phyloP scores from a whole-genome alignment of 23 red algal species.

The Gracilaria caudata region DNA sequence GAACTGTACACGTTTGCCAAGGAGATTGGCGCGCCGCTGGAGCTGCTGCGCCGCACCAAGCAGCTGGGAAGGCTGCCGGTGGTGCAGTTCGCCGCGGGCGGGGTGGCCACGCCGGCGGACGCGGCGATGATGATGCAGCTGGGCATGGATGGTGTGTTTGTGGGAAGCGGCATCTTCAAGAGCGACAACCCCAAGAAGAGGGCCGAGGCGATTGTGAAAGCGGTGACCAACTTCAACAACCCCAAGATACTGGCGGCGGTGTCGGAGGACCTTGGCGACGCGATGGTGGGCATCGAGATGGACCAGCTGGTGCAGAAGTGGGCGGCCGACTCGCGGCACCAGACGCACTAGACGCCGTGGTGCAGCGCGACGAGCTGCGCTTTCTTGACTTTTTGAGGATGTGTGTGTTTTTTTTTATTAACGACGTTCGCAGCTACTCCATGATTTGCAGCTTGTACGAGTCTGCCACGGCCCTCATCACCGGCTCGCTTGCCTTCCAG shows the following conservation, averaged over 20 bases:
- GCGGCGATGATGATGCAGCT: constrained; percentile 99
- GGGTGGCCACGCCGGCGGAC: constrained; percentile 97
- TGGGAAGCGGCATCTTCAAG: constrained; percentile 99
- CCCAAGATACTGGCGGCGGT: constrained; percentile 83
- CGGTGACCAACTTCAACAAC: constrained; percentile 95
- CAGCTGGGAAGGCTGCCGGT: constrained; percentile 94
- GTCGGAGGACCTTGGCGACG: constrained; percentile 78
- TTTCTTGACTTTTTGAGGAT: too few species aligned
- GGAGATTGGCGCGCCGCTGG: constrained; percentile 89
- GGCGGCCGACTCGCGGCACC: constrained; percentile 95
- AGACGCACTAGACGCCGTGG: constrained; percentile 47
- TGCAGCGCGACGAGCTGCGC: too few species aligned
- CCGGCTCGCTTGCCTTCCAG: constrained; percentile 41
- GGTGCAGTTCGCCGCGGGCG: constrained; percentile 98
- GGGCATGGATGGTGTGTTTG: constrained; percentile 99
- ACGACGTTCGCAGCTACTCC: neutral
- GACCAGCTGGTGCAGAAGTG: constrained; percentile 94
- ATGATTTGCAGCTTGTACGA: constrained; percentile 44
- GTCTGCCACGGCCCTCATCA: constrained; percentile 41
- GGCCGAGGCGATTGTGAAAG: constrained; percentile 97
- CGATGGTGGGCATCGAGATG: constrained; percentile 99
- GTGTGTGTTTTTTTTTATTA: neutral
- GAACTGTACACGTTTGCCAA: constrained; percentile 98
- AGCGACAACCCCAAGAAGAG: constrained; percentile 85
- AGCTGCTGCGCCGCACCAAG: constrained; percentile 88